A percentile compares a stretch with the other conserved stretches of the same genome.
Conservation (phyloP, 768 basidiomycete species). For the Daedaleopsis nitida region DNA sequence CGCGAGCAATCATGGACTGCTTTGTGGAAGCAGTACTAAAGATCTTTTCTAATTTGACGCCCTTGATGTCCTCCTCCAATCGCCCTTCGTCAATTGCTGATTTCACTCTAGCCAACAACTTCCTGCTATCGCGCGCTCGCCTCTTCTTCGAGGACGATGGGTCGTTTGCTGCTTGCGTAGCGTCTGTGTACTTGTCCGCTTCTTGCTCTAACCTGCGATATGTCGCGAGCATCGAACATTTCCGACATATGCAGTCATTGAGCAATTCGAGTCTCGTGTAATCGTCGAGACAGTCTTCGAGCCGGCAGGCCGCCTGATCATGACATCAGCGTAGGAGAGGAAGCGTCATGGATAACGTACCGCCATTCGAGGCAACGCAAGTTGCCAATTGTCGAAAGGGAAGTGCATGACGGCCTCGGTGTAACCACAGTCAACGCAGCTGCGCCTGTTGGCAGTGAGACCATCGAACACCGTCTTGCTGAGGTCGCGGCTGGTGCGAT, state of each 20-base stretch:
- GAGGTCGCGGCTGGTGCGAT: slow-evolving; percentile 36
- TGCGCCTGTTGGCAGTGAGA: slow-evolving; percentile 85
- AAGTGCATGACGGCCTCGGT: slow-evolving; percentile 95
- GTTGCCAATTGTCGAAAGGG: slow-evolving; percentile 81
- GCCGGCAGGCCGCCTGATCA: slow-evolving; percentile 59
- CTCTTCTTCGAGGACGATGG: slow-evolving; percentile 75
- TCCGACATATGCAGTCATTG: slow-evolving; percentile 90
- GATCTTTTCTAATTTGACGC: slow-evolving; percentile 78
- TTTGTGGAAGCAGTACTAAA: slow-evolving; percentile 77
- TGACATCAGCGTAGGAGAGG: slow-evolving; percentile 1
- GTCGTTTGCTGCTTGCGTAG: slow-evolving; percentile 36
- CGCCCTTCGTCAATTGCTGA: slow-evolving; percentile 69
- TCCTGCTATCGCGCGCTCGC: slow-evolving; percentile 69
- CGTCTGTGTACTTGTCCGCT: slow-evolving; percentile 50
- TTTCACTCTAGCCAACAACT: slow-evolving; percentile 61
- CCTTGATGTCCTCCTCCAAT: slow-evolving; percentile 84
- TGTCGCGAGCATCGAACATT: slow-evolving; percentile 85
- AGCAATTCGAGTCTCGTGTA: slow-evolving; percentile 89
- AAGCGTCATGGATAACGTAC: slow-evolving; percentile 43
- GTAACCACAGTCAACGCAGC: slow-evolving; percentile 88
- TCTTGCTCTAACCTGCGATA: slow-evolving; percentile 65
- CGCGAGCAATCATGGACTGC: slow-evolving; percentile 90
- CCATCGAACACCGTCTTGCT: slow-evolving; percentile 85
- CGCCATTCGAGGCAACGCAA: slow-evolving; percentile 65
- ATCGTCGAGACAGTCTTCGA: slow-evolving; percentile 85